Evolutionary conservation across 2,329 filamentous ascomycete genomes (phyloP), one percentile per base, ranked within the genome.

Genomic region (Volutella citrinella): DNA sequence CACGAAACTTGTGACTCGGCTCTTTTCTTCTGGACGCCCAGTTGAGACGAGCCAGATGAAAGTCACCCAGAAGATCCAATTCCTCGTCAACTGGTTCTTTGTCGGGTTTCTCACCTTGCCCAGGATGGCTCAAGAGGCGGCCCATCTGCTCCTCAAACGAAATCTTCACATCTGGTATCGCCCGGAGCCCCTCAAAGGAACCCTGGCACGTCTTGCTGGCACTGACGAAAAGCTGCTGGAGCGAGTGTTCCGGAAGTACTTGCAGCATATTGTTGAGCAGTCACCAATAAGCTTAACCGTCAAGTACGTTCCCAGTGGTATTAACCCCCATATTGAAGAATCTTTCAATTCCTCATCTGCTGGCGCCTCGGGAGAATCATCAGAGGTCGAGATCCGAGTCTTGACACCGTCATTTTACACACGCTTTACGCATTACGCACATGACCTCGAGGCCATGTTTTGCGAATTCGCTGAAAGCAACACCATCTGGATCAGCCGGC

Each of bases 401-500:
- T 56, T 83, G 14, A 82, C 78, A 0, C 82, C 83, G 1, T 66
- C 63, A 0, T 87, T 87, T 51, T 87, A 87, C 61, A 70, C 74
- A 10, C 72, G 80, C 18, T 79, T 86, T 29, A 67, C 80, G 1
- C 69, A 75, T 43, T 84, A 86, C 50, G 65, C 74, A 0, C 69
- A 82, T 49, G 74, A 77, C 15, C 67, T 76, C 13, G 76, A 82
- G 46, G 79, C 77, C 1, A 63, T 85, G 19, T 75, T 80, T 35
- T 69, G 70, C 38, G 80, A 85, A 51, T 53, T 76, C 51, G 56
- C 73, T 27, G 77, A 79, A 38, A 82, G 71, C 43, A 62, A 66
- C 23, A 85, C 80, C 0, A 54, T 82, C 7, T 72, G 66, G 61
- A 58, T 82, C 9, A 76, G 78, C 6, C 67, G 67, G 10, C 72